Evolutionary conservation across 257 asterid genomes (phyloP).

Genomic region (Leptodermis oblonga): DNA sequence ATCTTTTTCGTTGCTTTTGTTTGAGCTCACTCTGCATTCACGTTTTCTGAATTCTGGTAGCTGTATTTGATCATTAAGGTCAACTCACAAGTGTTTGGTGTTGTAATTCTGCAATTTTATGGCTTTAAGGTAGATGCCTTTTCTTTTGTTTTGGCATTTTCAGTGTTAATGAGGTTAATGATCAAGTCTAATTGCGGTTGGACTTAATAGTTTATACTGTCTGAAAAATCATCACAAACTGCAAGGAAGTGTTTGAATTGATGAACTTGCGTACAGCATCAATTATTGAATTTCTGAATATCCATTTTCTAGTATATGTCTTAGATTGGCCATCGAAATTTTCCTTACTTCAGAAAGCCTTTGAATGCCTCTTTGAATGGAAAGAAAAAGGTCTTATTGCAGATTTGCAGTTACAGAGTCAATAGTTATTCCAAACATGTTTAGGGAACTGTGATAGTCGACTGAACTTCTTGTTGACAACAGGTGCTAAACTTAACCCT

Average conservation of each 20-base stretch:
- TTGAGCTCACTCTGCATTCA: background rate
- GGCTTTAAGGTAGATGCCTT: background rate
- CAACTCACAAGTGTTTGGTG: background rate
- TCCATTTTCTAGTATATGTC: background rate
- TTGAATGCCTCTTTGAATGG: background rate
- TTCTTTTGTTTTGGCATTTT: background rate
- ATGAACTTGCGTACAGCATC: background rate
- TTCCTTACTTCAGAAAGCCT: background rate
- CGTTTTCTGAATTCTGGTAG: background rate
- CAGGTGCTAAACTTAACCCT: constrained; percentile 10
- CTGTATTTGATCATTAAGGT: background rate
- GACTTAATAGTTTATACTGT: background rate
- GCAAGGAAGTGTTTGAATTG: background rate
- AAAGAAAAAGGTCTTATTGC: background rate
- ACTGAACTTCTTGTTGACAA: constrained; percentile 4
- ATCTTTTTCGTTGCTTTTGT: background rate
- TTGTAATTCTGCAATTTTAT: background rate
- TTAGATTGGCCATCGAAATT: background rate
- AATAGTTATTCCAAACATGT: too few species aligned
- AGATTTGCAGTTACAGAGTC: background rate
- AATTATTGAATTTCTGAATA: background rate
- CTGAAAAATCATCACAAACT: background rate
- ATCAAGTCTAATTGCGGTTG: background rate
- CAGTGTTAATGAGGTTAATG: background rate
- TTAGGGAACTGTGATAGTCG: background rate